Percentiles rank a stretch among this genome's conserved stretches.
These are phyloP conservation scores for Phytophthora boehmeriae DNA, from an alignment of 352 stramenopile species.

Conservation along the genomic window DNA sequence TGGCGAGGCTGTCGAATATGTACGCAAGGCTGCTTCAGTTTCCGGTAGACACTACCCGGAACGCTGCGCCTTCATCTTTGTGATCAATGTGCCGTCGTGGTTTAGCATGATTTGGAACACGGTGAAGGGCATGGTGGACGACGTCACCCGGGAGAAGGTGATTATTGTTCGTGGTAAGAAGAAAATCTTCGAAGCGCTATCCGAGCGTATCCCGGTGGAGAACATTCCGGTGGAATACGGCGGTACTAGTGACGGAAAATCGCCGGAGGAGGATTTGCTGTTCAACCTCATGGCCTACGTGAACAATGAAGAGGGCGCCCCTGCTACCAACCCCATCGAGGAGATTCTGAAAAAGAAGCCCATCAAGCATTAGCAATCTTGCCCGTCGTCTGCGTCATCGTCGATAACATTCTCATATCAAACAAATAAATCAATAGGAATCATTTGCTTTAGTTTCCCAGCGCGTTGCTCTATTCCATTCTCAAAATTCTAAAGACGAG, in stretches of 20 bases:
- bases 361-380: constrained; percentile 40
- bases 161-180: constrained; percentile 87
- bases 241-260: constrained; percentile 63
- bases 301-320: constrained; percentile 66
- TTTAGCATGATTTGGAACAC: constrained; percentile 94
- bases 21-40: constrained; percentile 71
- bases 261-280: constrained; percentile 71
- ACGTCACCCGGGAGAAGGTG: constrained; percentile 94
- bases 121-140: constrained; percentile 92
- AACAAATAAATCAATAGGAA: constrained; percentile 10
- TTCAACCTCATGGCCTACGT: constrained; percentile 77
- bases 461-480: background rate
- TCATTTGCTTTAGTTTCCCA: background rate
- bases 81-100: constrained; percentile 96
- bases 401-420: background rate
- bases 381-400: background rate
- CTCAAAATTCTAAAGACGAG: constrained; percentile 33
- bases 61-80: constrained; percentile 92
- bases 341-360: constrained; percentile 52
- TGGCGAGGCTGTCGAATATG: constrained; percentile 88
- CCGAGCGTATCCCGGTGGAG: constrained; percentile 70
- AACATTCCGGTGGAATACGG: constrained; percentile 87
- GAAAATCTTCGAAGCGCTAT: constrained; percentile 81
- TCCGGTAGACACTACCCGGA: constrained; percentile 94
- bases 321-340: constrained; percentile 61